Percentiles rank a stretch among this genome's conserved stretches.
phyloP scores from a whole-genome alignment of 805 yeast species.

The Maudiozyma barnettii region DNA sequence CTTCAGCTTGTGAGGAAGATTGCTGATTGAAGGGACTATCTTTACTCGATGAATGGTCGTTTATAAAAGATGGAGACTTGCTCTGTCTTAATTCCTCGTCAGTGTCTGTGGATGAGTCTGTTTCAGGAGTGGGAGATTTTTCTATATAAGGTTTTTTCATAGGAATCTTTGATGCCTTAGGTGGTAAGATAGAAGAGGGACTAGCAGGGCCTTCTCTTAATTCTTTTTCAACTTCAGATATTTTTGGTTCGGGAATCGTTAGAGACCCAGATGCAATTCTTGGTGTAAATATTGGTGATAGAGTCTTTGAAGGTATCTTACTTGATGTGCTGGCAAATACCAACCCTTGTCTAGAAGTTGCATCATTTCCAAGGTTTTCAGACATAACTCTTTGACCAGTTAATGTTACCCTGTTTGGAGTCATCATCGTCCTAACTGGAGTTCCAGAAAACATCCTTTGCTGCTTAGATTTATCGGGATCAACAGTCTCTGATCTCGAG shows the following conservation, averaged over 20 bases:
- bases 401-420: constrained; percentile 22
- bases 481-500: constrained; percentile 30
- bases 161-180: constrained; percentile 27
- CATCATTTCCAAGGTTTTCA: constrained; percentile 12
- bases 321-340: constrained; percentile 8
- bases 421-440: constrained; percentile 19
- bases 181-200: constrained; percentile 27
- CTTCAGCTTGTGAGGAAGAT: neutral
- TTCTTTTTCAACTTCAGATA: constrained; percentile 33
- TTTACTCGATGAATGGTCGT: neutral
- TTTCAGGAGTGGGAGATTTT: constrained; percentile 2
- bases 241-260: constrained; percentile 35
- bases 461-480: constrained; percentile 30
- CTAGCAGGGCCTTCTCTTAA: constrained; percentile 33
- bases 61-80: neutral
- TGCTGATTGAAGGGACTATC: constrained; percentile 7
- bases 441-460: constrained; percentile 27
- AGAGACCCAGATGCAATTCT: constrained; percentile 38
- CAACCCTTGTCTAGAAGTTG: constrained; percentile 9
- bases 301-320: neutral
- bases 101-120: constrained; percentile 3
- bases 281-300: constrained; percentile 12
- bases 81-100: neutral
- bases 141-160: constrained; percentile 27
- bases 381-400: constrained; percentile 22